Evolutionary conservation across 805 yeast genomes (phyloP), one percentile per base, ranked within the genome.

Genomic region (Nakazawaea laoshanensis): DNA sequence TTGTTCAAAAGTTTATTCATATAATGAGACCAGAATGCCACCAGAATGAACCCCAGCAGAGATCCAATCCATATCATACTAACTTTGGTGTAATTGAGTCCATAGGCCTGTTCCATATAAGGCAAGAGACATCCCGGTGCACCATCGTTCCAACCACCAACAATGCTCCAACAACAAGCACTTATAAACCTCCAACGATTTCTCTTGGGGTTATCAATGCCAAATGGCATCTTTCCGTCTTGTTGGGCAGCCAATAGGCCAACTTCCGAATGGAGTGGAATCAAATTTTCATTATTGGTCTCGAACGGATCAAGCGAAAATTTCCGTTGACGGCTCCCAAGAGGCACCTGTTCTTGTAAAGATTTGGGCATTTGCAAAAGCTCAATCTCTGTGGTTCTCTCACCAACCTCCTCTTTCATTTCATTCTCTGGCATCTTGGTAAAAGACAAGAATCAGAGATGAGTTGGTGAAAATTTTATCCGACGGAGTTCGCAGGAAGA

Each of bases 81-180:
- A 4, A 55, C 57, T 10, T 50, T 39, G 5, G 61, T 44, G 37
- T 59, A 59, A n/a, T 41, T 42, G 22, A 58, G 38, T 17, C 40
- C 32, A 39, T 55, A 59, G 36, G 48, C 41, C 16, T 22, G 39
- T 35, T 58, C 61, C 18, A 59, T 56, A 30, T 45, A 47, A 5
- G 61, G 63, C 28, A 59, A 46, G 19, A 59, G 41, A 5, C 59
- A 62, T 23, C 63, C 65, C 3, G 62, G 61, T 12, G 63, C 51
- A 22, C 57, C 60, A 37, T 59, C 65, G 18, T 49, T 38, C 36
- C 56, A 49, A 3, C 74, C 73, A 10, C 44, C 35, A 4, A 52
- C 37, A 24, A 63, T 49, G n/a, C 47, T 45, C 65, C 67, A 64
- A 4, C 46, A 7, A 19, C 61, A 53, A 9, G 56, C 42, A 16